Evolutionary conservation across 805 yeast species (phyloP), one percentile per base, ranked within the genome.

Genomic region (Suhomyces tanzawaensis): DNA sequence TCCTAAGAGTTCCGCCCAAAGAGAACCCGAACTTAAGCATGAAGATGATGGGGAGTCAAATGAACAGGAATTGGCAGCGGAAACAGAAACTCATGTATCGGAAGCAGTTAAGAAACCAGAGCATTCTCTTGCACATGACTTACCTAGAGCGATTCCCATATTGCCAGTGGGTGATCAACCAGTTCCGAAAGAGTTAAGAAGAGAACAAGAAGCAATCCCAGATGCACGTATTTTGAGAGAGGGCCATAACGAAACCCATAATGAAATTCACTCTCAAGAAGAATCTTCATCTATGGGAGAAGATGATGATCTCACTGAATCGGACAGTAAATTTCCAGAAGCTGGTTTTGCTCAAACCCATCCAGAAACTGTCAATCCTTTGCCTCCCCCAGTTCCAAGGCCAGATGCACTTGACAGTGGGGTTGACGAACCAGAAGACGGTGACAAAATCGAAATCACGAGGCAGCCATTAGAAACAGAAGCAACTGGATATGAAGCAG

Each of bases 401-500:
- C 21, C 40, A 4, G 36, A 35, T 3, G 41, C 36, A 19, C 44
- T 48, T 3, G 51, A 44, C 21, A 47, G 51, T 17, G 50, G 41
- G 9, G 23, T 29, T 7, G 43, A 35, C 8, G 45, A 30, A 16
- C 30, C 24, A 4, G 31, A 36, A 7, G 25, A 19, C n/a, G 46
- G 47, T 6, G 45, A 47, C 3, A 37, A 41, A 13, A 44, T 52
- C 30, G 39, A 45, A 11, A 36, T 49, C 25, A 37, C 42, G 7
- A 37, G 34, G 19, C 42, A 34, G 18, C 35, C 43, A n/a, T 23
- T 45, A 9, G 64, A 53, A 1, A 40, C 50, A 3, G 61, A 55
- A 32, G 66, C 65, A 7, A 75, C 86, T 1, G 88, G 88, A 0
- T 81, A 81, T 50, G 87, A 83, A 39, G 87, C 87, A 0, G 89